Evolutionary conservation across 345 rosid genomes (phyloP).

Genomic region (Excoecaria cochinchinensis): DNA sequence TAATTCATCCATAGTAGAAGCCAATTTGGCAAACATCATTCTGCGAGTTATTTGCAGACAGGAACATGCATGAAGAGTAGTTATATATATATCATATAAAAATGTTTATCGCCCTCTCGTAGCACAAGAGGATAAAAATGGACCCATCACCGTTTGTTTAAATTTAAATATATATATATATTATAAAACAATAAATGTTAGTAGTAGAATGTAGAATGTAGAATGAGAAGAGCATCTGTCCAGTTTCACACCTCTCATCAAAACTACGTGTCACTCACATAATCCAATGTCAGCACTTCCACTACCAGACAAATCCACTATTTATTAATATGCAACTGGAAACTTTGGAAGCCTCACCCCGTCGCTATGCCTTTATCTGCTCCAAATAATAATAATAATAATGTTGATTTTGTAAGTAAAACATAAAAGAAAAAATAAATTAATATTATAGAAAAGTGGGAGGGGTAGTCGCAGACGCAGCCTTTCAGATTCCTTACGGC

Average conservation of each 20-base stretch:
- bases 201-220: background rate
- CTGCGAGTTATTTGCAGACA: no score
- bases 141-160: background rate
- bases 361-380: no score
- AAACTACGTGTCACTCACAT: conserved; percentile 12
- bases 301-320: background rate
- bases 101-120: no score
- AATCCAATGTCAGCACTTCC: background rate
- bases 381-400: no score
- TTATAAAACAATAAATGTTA: background rate
- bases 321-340: background rate
- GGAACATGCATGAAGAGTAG: no score
- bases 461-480: conserved; percentile 19
- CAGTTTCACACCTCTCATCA: background rate
- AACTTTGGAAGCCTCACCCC: background rate
- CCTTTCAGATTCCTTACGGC: conserved; percentile 47
- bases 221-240: conserved; percentile 10
- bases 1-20: no score
- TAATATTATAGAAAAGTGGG: background rate
- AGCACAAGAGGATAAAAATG: background rate
- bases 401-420: background rate
- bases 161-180: no score
- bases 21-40: no score
- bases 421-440: conserved; percentile 13
- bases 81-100: no score